These are phyloP conservation scores for Crotalaria pallida DNA, from an alignment of 306 rosid species.

Conservation along the genomic window DNA sequence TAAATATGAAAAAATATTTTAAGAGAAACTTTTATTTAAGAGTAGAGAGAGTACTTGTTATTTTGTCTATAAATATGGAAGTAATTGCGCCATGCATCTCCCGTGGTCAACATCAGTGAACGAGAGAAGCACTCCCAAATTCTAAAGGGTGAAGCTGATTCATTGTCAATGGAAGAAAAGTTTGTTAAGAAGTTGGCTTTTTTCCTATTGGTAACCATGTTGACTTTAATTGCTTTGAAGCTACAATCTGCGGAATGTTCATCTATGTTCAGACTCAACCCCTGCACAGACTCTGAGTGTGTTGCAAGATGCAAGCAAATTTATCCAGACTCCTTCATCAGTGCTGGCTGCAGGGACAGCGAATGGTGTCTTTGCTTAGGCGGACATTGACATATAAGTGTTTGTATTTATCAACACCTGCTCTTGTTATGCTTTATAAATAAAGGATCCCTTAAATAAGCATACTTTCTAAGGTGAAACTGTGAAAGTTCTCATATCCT, in stretches of 20 bases:
- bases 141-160: not conserved
- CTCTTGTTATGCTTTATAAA: not conserved
- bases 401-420: not conserved
- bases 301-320: conserved; percentile 10
- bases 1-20: too few species aligned
- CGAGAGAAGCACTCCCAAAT: not conserved
- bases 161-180: not conserved
- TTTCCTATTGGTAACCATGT: not conserved
- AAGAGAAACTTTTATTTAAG: too few species aligned
- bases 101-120: not conserved
- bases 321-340: too few species aligned
- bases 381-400: not conserved
- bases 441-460: too few species aligned
- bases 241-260: conserved; percentile 9
- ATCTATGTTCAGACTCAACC: conserved; percentile 23
- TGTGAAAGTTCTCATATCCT: too few species aligned
- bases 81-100: not conserved
- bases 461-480: not conserved
- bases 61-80: not conserved
- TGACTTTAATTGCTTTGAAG: not conserved
- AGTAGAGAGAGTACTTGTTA: too few species aligned
- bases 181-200: not conserved
- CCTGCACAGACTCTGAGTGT: conserved; percentile 30
- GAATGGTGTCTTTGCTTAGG: conserved; percentile 25
- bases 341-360: conserved; percentile 29